Evolutionary conservation across 2,329 filamentous ascomycete genomes (phyloP).

Genomic region (Trichoderma sp.): DNA sequence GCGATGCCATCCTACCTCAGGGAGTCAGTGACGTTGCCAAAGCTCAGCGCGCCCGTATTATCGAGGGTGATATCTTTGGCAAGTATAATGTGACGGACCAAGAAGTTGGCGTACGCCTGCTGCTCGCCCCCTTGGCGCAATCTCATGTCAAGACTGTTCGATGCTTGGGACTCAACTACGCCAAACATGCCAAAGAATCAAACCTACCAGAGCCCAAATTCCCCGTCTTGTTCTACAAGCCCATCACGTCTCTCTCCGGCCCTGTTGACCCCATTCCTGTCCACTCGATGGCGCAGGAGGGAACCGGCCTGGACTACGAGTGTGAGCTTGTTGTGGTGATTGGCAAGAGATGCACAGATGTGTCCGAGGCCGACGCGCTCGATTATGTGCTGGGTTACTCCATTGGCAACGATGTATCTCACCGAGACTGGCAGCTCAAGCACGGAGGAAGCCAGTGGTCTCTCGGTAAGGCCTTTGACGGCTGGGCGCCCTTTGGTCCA

Average conservation of each 20-base stretch:
- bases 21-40: slow-evolving; percentile 61
- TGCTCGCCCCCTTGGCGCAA: slow-evolving; percentile 63
- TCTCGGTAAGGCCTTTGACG: slow-evolving; percentile 71
- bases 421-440: slow-evolving; percentile 73
- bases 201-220: slow-evolving; percentile 67
- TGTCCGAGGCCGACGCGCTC: slow-evolving; percentile 64
- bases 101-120: slow-evolving; percentile 51
- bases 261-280: slow-evolving; percentile 67
- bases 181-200: slow-evolving; percentile 67
- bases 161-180: slow-evolving; percentile 71
- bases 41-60: slow-evolving; percentile 59
- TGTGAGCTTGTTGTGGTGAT: slow-evolving; percentile 75
- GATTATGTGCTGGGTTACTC: slow-evolving; percentile 72
- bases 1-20: slow-evolving; percentile 67
- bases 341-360: slow-evolving; percentile 63
- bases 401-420: slow-evolving; percentile 76
- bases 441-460: slow-evolving; percentile 68
- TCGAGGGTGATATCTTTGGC: slow-evolving; percentile 65
- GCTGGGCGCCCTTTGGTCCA: slow-evolving; percentile 72
- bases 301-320: slow-evolving; percentile 72
- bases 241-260: slow-evolving; percentile 62
- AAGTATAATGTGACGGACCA: slow-evolving; percentile 62
- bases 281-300: slow-evolving; percentile 62
- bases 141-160: slow-evolving; percentile 65
- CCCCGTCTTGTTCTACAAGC: slow-evolving; percentile 67